Conservation (phyloP, 208 protist species). For the Acanthamoeba divionensis region DNA sequence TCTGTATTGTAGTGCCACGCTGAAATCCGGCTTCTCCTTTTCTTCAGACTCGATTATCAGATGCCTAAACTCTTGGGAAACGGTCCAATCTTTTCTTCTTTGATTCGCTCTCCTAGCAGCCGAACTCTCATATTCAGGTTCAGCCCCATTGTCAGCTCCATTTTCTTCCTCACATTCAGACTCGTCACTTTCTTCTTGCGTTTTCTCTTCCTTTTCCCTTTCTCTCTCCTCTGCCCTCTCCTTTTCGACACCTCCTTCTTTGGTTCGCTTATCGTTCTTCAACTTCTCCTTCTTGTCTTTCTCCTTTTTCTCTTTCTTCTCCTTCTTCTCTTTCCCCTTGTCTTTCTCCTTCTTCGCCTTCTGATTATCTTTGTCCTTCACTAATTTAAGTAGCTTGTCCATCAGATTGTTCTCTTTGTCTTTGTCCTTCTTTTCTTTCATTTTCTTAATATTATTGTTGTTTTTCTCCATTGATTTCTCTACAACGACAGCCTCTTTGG, state of each 20-base stretch:
- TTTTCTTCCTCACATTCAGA: neutral
- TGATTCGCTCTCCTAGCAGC: neutral
- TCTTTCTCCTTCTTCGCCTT: neutral
- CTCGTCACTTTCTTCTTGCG: neutral
- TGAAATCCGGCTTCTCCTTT: constrained; percentile 22
- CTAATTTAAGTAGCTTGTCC: no score
- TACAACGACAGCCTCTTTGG: no score
- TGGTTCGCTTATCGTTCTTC: neutral
- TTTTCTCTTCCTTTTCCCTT: neutral
- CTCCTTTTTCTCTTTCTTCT: neutral
- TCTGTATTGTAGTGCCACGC: neutral
- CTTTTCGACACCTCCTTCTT: neutral
- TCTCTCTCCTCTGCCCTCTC: neutral
- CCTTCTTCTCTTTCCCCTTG: neutral
- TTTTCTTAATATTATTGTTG: no score
- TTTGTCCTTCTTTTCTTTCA: no score
- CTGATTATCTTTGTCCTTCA: neutral
- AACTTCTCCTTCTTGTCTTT: constrained; percentile 16
- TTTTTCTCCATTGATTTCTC: no score
- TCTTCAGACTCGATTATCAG: neutral
- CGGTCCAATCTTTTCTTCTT: constrained; percentile 23
- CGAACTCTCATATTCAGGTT: neutral
- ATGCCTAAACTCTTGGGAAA: neutral
- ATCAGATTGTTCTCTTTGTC: no score
- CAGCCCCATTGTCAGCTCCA: neutral